Percentiles rank a stretch among this genome's conserved stretches.
Conservation (phyloP, 371 early-diverging fungal genomes). For the Dichotomocladium elegans region DNA sequence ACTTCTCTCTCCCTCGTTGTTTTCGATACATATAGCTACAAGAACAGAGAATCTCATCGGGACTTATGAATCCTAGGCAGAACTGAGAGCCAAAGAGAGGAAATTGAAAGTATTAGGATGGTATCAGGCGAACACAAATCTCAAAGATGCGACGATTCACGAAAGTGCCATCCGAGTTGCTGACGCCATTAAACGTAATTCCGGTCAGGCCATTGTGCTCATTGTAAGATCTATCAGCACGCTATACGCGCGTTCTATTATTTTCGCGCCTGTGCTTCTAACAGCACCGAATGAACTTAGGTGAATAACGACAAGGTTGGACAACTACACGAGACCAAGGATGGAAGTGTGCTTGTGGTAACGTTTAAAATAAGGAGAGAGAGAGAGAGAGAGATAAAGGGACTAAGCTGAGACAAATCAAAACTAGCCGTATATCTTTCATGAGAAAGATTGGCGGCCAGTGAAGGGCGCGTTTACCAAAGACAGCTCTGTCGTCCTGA, state of each 20-base stretch:
- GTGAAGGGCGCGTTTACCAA: constrained; percentile 34
- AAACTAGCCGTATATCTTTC: constrained; percentile 40
- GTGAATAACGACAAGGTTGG: constrained; percentile 30
- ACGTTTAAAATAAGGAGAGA: background rate
- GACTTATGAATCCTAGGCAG: constrained; percentile 49
- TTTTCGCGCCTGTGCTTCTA: background rate
- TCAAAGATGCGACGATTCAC: constrained; percentile 39
- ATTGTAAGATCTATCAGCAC: constrained; percentile 31
- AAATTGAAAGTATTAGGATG: constrained; percentile 54
- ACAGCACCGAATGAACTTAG: no score
- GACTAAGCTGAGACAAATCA: no score
- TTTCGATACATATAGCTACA: background rate
- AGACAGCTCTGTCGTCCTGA: constrained; percentile 23
- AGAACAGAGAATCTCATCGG: no score
- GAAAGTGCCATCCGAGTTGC: constrained; percentile 51
- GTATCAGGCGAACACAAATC: constrained; percentile 57
- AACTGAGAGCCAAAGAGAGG: constrained; percentile 42
- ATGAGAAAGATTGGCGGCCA: constrained; percentile 49
- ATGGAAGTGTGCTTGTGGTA: constrained; percentile 27
- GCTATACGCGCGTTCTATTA: background rate
- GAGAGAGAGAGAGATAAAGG: background rate
- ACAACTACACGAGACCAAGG: constrained; percentile 8
- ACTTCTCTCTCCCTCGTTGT: background rate
- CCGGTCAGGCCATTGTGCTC: constrained; percentile 36
- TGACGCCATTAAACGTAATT: constrained; percentile 40